phyloP scores from a whole-genome alignment of 495 filamentous ascomycete species.

The Xylaria flabelliformis region DNA sequence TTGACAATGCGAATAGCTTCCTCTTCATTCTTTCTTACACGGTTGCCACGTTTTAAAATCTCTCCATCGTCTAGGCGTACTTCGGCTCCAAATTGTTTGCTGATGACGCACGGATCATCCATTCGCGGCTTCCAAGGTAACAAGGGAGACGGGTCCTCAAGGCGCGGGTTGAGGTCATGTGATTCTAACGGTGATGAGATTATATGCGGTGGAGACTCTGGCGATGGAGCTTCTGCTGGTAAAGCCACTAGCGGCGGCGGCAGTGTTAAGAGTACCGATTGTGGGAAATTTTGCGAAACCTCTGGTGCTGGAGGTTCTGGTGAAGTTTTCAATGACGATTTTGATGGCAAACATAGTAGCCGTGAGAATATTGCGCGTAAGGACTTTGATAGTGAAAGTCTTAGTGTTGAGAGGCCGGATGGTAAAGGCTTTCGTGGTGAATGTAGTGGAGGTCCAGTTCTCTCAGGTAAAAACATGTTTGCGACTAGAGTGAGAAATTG shows the following conservation, averaged over 20 bases:
- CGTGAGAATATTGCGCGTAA: neutral
- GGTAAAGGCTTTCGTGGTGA: neutral
- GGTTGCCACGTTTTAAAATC: slow-evolving; percentile 8
- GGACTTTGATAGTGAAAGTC: neutral
- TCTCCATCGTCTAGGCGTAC: neutral
- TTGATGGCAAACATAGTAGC: neutral
- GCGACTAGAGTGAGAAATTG: neutral
- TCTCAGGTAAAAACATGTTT: neutral
- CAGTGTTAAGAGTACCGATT: neutral
- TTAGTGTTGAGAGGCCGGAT: neutral
- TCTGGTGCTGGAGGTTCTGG: neutral
- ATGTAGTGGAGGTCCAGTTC: neutral
- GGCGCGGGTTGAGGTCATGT: neutral
- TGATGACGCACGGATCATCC: slow-evolving; percentile 5
- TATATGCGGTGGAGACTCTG: neutral
- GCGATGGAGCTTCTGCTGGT: neutral
- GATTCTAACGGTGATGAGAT: neutral
- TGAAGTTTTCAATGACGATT: neutral
- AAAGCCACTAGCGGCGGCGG: neutral
- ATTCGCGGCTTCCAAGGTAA: slow-evolving; percentile 4
- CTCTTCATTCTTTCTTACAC: slow-evolving; percentile 10
- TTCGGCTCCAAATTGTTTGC: slow-evolving; percentile 4
- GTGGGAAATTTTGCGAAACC: neutral
- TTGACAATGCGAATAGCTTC: slow-evolving; percentile 25
- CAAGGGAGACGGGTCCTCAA: neutral